A percentile compares a stretch with the other conserved stretches of the same genome.
phyloP scores from a whole-genome alignment of 1,284 basidiomycete genomes.

The Ustilago shanxiensis region DNA sequence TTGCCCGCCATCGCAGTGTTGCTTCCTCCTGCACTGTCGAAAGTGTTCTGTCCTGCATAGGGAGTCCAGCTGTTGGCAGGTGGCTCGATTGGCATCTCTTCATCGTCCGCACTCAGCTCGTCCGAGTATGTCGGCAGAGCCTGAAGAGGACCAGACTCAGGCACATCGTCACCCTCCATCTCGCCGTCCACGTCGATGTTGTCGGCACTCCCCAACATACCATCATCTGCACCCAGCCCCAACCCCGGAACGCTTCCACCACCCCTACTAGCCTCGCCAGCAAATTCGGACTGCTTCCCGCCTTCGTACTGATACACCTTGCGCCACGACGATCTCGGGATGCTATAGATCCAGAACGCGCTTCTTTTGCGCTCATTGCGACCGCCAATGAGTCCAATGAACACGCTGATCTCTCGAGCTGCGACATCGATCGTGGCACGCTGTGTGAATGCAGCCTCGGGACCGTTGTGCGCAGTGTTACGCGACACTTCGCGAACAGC shows the following conservation, averaged over 20 bases:
- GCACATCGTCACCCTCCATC: constrained; percentile 48
- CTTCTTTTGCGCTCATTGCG: constrained; percentile 54
- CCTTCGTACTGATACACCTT: constrained; percentile 57
- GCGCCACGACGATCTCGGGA: constrained; percentile 54
- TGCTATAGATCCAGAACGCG: constrained; percentile 64
- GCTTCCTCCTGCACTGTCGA: constrained; percentile 9
- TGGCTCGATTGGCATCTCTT: constrained; percentile 50
- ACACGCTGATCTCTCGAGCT: constrained; percentile 64
- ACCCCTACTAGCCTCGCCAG: constrained; percentile 21
- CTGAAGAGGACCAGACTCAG: constrained; percentile 49
- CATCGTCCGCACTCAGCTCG: constrained; percentile 45
- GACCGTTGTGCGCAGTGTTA: constrained; percentile 58
- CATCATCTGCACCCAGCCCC: constrained; percentile 22
- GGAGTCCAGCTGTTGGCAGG: constrained; percentile 43
- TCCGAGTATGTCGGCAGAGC: constrained; percentile 47
- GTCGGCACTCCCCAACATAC: constrained; percentile 9
- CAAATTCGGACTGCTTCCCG: constrained; percentile 44
- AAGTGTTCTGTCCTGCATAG: constrained; percentile 28
- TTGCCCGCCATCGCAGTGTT: not conserved
- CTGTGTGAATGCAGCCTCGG: constrained; percentile 68
- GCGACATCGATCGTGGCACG: constrained; percentile 64
- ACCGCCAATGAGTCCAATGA: constrained; percentile 60
- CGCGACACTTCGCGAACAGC: constrained; percentile 51
- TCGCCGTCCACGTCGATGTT: constrained; percentile 37
- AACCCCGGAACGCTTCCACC: constrained; percentile 3